Conservation (phyloP, 768 basidiomycete species). For the Megacollybia marginata region DNA sequence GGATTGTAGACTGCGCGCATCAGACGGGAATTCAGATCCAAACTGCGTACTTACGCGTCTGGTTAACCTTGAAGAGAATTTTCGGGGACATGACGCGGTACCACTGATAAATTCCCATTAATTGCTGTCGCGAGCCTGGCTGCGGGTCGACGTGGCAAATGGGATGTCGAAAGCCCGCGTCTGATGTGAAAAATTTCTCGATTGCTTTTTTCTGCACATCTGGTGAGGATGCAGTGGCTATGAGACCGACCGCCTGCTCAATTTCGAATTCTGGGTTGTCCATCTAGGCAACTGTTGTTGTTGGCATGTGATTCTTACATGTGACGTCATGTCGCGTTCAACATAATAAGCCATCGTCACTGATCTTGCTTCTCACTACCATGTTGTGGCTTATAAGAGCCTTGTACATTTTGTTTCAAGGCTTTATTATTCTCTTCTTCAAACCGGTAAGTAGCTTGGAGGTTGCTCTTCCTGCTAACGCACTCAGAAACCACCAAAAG, state of each 20-base stretch:
- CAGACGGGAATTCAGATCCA: neutral
- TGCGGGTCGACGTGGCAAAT: slow-evolving; percentile 40
- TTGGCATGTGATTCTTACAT: neutral
- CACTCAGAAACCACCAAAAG: too few species aligned
- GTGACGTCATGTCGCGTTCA: neutral
- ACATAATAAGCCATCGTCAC: neutral
- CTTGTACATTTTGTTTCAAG: slow-evolving; percentile 27
- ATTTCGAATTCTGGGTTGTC: slow-evolving; percentile 51
- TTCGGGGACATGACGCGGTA: slow-evolving; percentile 55
- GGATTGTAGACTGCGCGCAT: slow-evolving; percentile 39
- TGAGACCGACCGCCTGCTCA: slow-evolving; percentile 28
- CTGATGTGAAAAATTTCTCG: slow-evolving; percentile 40
- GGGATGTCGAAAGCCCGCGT: slow-evolving; percentile 55
- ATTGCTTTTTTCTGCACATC: slow-evolving; percentile 41
- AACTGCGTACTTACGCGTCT: slow-evolving; percentile 31
- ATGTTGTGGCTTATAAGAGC: slow-evolving; percentile 9
- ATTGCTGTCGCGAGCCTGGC: slow-evolving; percentile 43
- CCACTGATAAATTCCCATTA: slow-evolving; percentile 60
- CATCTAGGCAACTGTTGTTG: slow-evolving; percentile 26
- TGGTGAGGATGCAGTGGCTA: slow-evolving; percentile 42
- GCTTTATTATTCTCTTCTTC: slow-evolving; percentile 30
- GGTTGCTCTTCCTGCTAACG: neutral
- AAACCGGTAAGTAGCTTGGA: slow-evolving; percentile 27
- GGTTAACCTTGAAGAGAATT: slow-evolving; percentile 31
- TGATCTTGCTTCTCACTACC: neutral